Conservation (phyloP, 2,329 filamentous ascomycete genomes). For the Ophiostoma sp. region DNA sequence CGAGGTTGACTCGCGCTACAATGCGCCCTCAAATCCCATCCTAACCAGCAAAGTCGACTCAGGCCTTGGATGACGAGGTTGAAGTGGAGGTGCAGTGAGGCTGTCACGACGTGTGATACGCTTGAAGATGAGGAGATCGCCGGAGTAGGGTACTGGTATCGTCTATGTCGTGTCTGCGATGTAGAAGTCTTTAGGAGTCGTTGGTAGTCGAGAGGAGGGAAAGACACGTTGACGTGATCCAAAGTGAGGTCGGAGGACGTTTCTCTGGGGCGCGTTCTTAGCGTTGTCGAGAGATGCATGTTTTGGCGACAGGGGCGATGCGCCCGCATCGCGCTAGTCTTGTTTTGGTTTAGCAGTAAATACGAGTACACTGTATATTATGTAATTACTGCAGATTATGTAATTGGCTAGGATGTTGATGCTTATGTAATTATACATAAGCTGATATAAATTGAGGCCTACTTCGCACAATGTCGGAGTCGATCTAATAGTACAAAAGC, state of each 20-base stretch:
- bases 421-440: background rate
- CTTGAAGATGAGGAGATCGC: background rate
- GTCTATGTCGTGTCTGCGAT: background rate
- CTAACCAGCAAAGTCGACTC: background rate
- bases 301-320: slow-evolving; percentile 18
- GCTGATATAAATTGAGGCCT: background rate
- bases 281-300: slow-evolving; percentile 18
- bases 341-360: background rate
- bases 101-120: background rate
- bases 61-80: background rate
- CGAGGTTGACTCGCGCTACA: slow-evolving; percentile 3
- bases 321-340: slow-evolving; percentile 19
- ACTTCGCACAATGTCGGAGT: background rate
- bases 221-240: background rate
- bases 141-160: background rate
- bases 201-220: background rate
- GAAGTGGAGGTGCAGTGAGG: background rate
- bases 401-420: background rate
- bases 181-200: background rate
- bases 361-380: background rate
- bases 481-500: slow-evolving; percentile 6
- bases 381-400: slow-evolving; percentile 8
- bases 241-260: slow-evolving; percentile 15
- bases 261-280: slow-evolving; percentile 20
- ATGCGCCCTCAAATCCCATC: slow-evolving; percentile 14